Evolutionary conservation across 2,329 filamentous ascomycete genomes (phyloP).

Genomic region (Lasiodiplodia sp.): DNA sequence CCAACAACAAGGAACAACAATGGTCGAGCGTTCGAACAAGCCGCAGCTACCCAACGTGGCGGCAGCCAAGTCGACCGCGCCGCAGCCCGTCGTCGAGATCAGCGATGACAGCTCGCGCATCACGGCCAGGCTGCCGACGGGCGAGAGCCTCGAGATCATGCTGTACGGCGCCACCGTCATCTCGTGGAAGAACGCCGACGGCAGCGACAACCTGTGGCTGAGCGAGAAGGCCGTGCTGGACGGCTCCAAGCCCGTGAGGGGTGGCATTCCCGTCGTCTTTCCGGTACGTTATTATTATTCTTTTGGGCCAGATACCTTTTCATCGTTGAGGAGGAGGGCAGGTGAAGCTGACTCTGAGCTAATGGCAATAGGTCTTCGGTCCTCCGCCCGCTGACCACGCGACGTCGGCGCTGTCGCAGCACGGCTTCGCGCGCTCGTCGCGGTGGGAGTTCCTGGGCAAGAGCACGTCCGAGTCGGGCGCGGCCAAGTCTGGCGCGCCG

Average conservation of each 20-base stretch:
- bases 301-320: background rate
- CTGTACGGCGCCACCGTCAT: constrained; percentile 93
- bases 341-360: constrained; percentile 2
- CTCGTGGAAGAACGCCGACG: constrained; percentile 81
- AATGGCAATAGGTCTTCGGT: constrained; percentile 76
- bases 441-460: constrained; percentile 95
- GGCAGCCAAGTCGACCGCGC: constrained; percentile 65
- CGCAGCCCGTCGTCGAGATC: constrained; percentile 80
- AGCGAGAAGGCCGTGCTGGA: constrained; percentile 82
- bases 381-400: constrained; percentile 77
- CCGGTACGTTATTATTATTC: constrained; percentile 66
- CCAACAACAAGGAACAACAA: constrained; percentile 40
- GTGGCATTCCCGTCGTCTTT: constrained; percentile 91
- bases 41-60: constrained; percentile 68
- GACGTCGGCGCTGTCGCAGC: constrained; percentile 84
- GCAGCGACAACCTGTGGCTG: constrained; percentile 85
- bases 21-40: constrained; percentile 87
- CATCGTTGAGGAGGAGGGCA: background rate
- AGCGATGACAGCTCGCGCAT: constrained; percentile 75
- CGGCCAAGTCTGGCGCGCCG: constrained; percentile 40
- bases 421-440: constrained; percentile 90
- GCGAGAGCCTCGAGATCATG: constrained; percentile 84
- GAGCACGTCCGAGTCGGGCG: constrained; percentile 70
- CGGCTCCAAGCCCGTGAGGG: constrained; percentile 86
- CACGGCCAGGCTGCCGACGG: constrained; percentile 80